A percentile compares a stretch with the other conserved stretches of the same genome.
phyloP scores from a whole-genome alignment of 768 basidiomycete species.

The Floccularia luteovirens region DNA sequence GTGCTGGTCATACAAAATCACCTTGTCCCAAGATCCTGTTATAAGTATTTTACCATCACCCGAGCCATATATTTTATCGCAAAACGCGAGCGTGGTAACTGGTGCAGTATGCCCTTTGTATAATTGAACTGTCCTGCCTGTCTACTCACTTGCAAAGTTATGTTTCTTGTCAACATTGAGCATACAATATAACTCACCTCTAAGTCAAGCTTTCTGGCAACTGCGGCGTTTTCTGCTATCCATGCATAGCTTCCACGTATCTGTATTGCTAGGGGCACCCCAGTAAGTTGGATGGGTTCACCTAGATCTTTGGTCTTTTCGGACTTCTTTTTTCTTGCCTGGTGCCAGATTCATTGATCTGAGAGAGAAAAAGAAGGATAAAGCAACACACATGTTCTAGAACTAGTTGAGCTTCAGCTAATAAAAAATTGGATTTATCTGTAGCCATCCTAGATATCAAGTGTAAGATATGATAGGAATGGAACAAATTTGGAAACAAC shows the following conservation, averaged over 20 bases:
- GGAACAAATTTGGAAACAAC: too few species aligned
- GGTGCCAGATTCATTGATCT: constrained; percentile 5
- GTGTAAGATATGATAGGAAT: too few species aligned
- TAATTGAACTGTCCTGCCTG: constrained; percentile 68
- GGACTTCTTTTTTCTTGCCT: constrained; percentile 73
- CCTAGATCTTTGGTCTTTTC: constrained; percentile 66
- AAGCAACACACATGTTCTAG: constrained; percentile 44
- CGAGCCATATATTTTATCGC: constrained; percentile 28
- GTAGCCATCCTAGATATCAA: constrained; percentile 4
- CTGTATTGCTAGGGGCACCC: constrained; percentile 67
- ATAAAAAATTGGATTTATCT: constrained; percentile 49
- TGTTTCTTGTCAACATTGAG: neutral
- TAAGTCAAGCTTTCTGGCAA: constrained; percentile 66
- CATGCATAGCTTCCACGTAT: constrained; percentile 64
- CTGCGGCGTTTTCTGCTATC: constrained; percentile 83
- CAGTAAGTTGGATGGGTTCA: constrained; percentile 67
- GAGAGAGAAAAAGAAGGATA: constrained; percentile 5
- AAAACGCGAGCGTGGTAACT: constrained; percentile 77
- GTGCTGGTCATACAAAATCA: constrained; percentile 11
- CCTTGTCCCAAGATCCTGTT: constrained; percentile 94
- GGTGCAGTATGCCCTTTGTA: constrained; percentile 87
- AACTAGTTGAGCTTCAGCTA: constrained; percentile 65
- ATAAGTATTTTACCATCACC: constrained; percentile 51
- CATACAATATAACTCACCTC: constrained; percentile 39
- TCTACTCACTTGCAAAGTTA: constrained; percentile 53